These are phyloP conservation scores for Curvularia sp. DNA, from an alignment of 2,329 filamentous ascomycete species.

Conservation along the genomic window DNA sequence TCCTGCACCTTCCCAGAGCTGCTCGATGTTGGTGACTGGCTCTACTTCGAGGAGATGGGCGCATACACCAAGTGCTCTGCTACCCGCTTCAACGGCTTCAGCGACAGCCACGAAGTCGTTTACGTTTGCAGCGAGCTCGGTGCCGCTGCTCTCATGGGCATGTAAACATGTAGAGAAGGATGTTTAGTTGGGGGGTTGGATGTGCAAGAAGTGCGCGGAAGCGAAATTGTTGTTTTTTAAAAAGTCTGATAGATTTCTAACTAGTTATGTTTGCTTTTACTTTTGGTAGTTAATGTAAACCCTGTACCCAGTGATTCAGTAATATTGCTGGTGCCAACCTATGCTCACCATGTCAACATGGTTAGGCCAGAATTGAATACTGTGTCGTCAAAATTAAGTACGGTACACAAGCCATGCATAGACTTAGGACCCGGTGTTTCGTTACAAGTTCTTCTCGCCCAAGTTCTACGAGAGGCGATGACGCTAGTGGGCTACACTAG, in stretches of 20 bases:
- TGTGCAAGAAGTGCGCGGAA: background rate
- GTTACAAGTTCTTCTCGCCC: background rate
- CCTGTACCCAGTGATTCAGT: background rate
- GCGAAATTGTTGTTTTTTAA: background rate
- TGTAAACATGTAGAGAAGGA: constrained; percentile 21
- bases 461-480: background rate
- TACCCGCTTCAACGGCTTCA: constrained; percentile 97
- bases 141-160: constrained; percentile 72
- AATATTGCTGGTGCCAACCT: background rate
- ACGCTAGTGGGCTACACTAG: constrained; percentile 5
- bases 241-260: constrained; percentile 19
- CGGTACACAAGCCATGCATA: background rate
- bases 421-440: too few relatives aligned
- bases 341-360: background rate
- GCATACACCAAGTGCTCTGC: constrained; percentile 98
- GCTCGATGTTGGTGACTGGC: constrained; percentile 93
- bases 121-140: constrained; percentile 95
- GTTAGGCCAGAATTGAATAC: too few relatives aligned
- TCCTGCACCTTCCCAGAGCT: constrained; percentile 77
- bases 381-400: background rate
- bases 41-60: constrained; percentile 99
- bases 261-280: constrained; percentile 2
- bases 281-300: background rate
- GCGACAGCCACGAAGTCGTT: constrained; percentile 87
- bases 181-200: too few relatives aligned